These are phyloP conservation scores for Podaxis mareebaensis DNA, from an alignment of 768 basidiomycete genomes.

Conservation along the genomic window DNA sequence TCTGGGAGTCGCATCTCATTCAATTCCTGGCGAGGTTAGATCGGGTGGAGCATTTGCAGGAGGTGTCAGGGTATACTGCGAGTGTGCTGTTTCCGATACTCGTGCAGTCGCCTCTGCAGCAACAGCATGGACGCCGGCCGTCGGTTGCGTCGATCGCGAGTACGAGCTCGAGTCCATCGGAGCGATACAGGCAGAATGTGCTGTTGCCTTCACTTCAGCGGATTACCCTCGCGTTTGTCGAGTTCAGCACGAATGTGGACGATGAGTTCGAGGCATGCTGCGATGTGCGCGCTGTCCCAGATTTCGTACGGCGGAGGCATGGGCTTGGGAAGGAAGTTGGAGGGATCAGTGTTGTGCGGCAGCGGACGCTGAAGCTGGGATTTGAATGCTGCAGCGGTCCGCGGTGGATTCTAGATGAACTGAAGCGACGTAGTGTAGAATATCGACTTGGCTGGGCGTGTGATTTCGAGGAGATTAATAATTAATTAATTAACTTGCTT, in stretches of 20 bases:
- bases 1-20: background rate
- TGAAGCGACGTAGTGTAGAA: background rate
- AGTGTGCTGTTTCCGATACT: slow-evolving; percentile 12
- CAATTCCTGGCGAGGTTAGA: slow-evolving; percentile 6
- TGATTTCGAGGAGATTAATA: slow-evolving; percentile 9
- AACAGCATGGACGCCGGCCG: background rate
- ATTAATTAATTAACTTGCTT: background rate
- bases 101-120: slow-evolving; percentile 11
- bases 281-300: slow-evolving; percentile 7
- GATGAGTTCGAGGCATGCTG: slow-evolving; percentile 15
- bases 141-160: background rate
- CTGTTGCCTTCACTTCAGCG: slow-evolving; percentile 9
- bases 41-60: slow-evolving; percentile 12
- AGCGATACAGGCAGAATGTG: slow-evolving; percentile 8
- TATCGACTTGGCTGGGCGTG: slow-evolving; percentile 13
- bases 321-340: slow-evolving; percentile 10
- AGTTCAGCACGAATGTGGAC: slow-evolving; percentile 13
- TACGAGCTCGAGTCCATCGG: background rate
- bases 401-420: slow-evolving; percentile 8
- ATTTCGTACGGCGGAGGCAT: slow-evolving; percentile 3
- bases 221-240: slow-evolving; percentile 11
- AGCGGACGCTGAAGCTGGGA: background rate
- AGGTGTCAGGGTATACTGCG: slow-evolving; percentile 12
- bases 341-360: slow-evolving; percentile 8
- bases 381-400: slow-evolving; percentile 15